Conservation (phyloP, 352 stramenopile genomes). For the Globisporangium irregulare region DNA sequence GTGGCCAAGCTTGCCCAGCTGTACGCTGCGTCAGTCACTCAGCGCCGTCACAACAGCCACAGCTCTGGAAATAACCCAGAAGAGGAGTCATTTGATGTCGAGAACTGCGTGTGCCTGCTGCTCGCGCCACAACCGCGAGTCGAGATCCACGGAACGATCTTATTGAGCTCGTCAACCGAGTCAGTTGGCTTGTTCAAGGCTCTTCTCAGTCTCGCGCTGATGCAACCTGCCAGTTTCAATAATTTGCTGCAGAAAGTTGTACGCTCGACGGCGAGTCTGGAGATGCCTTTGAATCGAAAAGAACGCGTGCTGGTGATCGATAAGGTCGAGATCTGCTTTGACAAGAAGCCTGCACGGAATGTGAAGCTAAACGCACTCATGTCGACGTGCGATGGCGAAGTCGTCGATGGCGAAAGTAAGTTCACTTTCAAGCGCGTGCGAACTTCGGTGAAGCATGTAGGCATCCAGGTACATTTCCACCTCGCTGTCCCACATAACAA, state of each 20-base stretch:
- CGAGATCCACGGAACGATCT: constrained; percentile 37
- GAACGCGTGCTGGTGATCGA: constrained; percentile 42
- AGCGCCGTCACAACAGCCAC: constrained; percentile 5
- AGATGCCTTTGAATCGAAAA: constrained; percentile 38
- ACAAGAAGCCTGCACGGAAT: constrained; percentile 17
- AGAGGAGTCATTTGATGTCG: constrained; percentile 24
- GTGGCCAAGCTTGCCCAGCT: constrained; percentile 29
- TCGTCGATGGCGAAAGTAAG: constrained; percentile 7
- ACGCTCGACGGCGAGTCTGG: constrained; percentile 28
- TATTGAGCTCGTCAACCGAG: constrained; percentile 19
- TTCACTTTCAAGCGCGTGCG: background rate
- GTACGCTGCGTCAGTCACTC: constrained; percentile 18
- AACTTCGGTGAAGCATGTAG: constrained; percentile 20
- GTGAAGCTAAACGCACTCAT: constrained; percentile 21
- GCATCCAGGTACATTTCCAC: constrained; percentile 37
- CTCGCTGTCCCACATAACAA: constrained; percentile 43
- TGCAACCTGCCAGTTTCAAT: constrained; percentile 14
- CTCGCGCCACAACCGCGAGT: constrained; percentile 40
- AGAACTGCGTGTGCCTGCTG: constrained; percentile 46
- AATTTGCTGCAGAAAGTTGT: constrained; percentile 39
- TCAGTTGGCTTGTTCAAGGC: constrained; percentile 36
- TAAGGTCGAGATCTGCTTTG: constrained; percentile 25
- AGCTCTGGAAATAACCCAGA: background rate
- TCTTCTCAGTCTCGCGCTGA: constrained; percentile 21
- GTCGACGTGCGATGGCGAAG: constrained; percentile 16